Base-by-base conservation (phyloP, 2,329 filamentous ascomycete genomes). In the Neofusicoccum sp. region DNA sequence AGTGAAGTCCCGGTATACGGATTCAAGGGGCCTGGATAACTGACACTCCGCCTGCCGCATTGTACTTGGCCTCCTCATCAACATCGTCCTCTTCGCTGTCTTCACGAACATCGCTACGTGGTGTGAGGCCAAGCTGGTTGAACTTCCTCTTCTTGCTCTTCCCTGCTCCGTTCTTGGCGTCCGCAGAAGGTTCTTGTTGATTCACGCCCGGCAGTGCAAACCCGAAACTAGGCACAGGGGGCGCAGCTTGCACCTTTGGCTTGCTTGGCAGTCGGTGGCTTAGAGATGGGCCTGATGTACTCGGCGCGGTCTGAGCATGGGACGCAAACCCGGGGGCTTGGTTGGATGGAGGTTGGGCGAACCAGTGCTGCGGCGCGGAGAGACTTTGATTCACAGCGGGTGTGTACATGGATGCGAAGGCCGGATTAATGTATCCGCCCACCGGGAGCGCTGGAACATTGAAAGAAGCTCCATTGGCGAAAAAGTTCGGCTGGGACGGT, bases 61-160 rank as follows among this genome's bases (percentile, higher is more conserved):
- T 68, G 66, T 76, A 78, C 41, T 56, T 70, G 4, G 85, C 83
- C 77, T 91, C 89, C 76, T 94, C 91, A 69, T 93, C 89, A 61
- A 86, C 81, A 65, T 90, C 85, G 61, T 88, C 87, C 52, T 89
- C 88, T 63, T 90, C 88, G 3, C 84, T 82, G 6, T 71, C 68
- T 1, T 69, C 45, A 47, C 61, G 68, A 2, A 67, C 63, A 8
- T 66, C 84, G 68, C 87, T 84, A 33, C 85, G 85, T 14, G 89
- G 88, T 7, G 88, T 90, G 54, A 93, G 80, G 37, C 90, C 90
- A 29, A 93, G 82, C 1, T 87, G 88, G 68, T 90, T 90, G 43
- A 86, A 86, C 78, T 87, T 89, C 63, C 87, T 85, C 80, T 89
- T 89, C 81, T 90, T 91, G 74, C 88, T 89, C 39, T 66, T 67